Evolutionary conservation across 2,329 filamentous ascomycete genomes (phyloP).

Genomic region (Bipolaris oryzae): DNA sequence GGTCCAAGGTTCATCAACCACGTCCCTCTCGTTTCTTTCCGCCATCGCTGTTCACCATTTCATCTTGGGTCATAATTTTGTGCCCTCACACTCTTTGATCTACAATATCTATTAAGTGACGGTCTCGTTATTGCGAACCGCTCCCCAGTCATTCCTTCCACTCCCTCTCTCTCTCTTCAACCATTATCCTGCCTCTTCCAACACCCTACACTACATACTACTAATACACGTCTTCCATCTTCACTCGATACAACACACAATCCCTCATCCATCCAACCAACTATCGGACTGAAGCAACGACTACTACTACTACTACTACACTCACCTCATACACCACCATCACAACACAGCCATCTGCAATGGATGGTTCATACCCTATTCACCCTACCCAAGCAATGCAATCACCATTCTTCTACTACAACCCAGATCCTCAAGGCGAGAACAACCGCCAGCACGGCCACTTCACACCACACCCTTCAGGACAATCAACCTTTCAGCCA

Average conservation of each 20-base stretch:
- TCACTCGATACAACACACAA: conserved; percentile 16
- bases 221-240: conserved; percentile 33
- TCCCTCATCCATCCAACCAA: conserved; percentile 26
- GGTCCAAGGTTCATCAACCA: conserved; percentile 52
- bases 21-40: conserved; percentile 48
- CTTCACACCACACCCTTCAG: conserved; percentile 66
- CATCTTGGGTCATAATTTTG: conserved; percentile 42
- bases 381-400: conserved; percentile 65
- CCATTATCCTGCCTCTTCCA: conserved; percentile 32
- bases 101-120: conserved; percentile 44
- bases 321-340: conserved; percentile 8
- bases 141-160: conserved; percentile 51
- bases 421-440: conserved; percentile 74
- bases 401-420: conserved; percentile 86
- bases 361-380: conserved; percentile 68
- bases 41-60: conserved; percentile 42
- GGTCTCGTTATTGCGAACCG: conserved; percentile 47
- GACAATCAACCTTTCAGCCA: conserved; percentile 47
- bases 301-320: too few relatives aligned
- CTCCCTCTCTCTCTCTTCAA: conserved; percentile 19
- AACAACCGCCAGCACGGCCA: conserved; percentile 71
- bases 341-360: conserved; percentile 48
- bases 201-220: conserved; percentile 25
- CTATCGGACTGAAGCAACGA: conserved; percentile 1
- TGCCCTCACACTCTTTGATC: conserved; percentile 21